Percentiles rank a stretch among this genome's conserved stretches.
Evolutionary conservation across 176 grass and related monocot genomes (phyloP).

Genomic region (Carex littledalei): DNA sequence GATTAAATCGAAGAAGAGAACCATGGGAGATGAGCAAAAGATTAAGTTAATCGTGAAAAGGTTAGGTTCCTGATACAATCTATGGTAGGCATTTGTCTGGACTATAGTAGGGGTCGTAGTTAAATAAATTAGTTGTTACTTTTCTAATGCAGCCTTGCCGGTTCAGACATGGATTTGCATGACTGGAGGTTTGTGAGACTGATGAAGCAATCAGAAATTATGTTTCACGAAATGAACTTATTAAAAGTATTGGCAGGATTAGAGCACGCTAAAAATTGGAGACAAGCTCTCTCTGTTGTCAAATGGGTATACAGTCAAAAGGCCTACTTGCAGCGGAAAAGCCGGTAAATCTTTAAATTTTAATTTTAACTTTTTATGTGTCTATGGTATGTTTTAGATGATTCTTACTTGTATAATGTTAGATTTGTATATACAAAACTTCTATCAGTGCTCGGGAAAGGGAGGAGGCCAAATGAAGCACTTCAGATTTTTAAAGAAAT

Average conservation of each 20-base stretch:
- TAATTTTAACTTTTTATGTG: neutral
- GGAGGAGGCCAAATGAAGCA: constrained; percentile 67
- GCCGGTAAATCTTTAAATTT: constrained; percentile 47
- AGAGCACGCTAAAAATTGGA: constrained; percentile 60
- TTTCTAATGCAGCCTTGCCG: constrained; percentile 39
- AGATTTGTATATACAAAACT: constrained; percentile 97
- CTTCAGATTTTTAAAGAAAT: constrained; percentile 67
- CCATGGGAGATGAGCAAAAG: constrained; percentile 43
- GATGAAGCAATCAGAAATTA: constrained; percentile 57
- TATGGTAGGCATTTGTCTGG: neutral
- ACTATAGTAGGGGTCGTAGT: neutral
- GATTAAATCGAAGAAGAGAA: neutral
- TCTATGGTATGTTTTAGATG: neutral
- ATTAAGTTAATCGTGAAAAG: constrained; percentile 57
- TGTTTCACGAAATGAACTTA: constrained; percentile 68
- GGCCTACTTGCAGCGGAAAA: constrained; percentile 63
- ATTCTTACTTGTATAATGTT: constrained; percentile 11
- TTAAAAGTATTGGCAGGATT: constrained; percentile 65
- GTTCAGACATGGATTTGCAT: constrained; percentile 34
- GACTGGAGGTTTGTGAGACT: constrained; percentile 84
- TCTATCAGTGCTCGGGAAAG: constrained; percentile 76
- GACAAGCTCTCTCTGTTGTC: constrained; percentile 60
- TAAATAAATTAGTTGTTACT: neutral
- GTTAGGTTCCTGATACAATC: constrained; percentile 27
- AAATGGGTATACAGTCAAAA: constrained; percentile 90